Conservation (phyloP, 805 yeast species). For the Hanseniaspora nectarophila region DNA sequence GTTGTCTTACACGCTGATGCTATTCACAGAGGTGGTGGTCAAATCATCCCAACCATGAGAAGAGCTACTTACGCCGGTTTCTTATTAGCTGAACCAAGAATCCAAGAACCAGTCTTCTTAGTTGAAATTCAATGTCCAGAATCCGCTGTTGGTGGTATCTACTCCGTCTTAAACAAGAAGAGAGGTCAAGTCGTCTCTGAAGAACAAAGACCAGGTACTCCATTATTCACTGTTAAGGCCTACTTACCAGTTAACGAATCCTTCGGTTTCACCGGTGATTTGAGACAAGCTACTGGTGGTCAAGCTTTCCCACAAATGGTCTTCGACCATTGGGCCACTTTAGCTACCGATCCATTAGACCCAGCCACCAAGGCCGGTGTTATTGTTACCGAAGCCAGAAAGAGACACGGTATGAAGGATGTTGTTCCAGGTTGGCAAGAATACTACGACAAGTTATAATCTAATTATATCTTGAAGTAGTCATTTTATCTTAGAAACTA, state of each 20-base stretch:
- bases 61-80: constrained; percentile 97
- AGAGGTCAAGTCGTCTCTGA: constrained; percentile 99
- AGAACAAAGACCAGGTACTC: constrained; percentile 99
- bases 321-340: constrained; percentile 94
- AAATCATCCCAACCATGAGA: constrained; percentile 99
- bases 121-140: constrained; percentile 99
- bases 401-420: constrained; percentile 94
- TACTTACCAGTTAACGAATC: constrained; percentile 99
- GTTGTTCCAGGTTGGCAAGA: constrained; percentile 98
- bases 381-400: constrained; percentile 61
- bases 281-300: constrained; percentile 99
- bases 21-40: constrained; percentile 99
- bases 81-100: constrained; percentile 96
- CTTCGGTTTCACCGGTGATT: constrained; percentile 98
- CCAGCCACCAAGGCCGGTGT: constrained; percentile 60
- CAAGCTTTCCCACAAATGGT: constrained; percentile 99
- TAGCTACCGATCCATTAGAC: constrained; percentile 88
- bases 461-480: neutral
- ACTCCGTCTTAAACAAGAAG: constrained; percentile 97
- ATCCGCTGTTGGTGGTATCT: constrained; percentile 98
- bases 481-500: constrained; percentile 2
- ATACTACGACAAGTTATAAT: constrained; percentile 84
- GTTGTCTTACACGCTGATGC: constrained; percentile 99
- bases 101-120: constrained; percentile 98
- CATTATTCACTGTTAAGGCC: constrained; percentile 98